phyloP scores from a whole-genome alignment of 1,284 basidiomycete species.

The Malassezia brasiliensis region DNA sequence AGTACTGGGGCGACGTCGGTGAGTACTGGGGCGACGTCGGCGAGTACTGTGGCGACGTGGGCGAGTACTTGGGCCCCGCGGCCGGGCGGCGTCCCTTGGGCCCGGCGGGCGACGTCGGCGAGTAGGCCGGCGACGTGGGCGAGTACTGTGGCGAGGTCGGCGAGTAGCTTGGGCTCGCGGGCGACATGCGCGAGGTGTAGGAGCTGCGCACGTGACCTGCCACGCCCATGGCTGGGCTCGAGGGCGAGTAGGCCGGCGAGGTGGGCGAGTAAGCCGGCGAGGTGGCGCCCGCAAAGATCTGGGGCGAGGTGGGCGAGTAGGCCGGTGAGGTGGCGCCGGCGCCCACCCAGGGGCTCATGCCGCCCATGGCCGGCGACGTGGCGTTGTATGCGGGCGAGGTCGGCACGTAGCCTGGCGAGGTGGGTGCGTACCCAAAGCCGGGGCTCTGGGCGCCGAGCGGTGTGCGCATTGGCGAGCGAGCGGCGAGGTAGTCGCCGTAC shows the following conservation, averaged over 20 bases:
- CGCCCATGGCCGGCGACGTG: conserved; percentile 51
- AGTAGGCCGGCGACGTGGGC: conserved; percentile 43
- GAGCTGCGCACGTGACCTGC: conserved; percentile 41
- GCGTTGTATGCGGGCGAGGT: conserved; percentile 38
- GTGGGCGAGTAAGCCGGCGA: conserved; percentile 52
- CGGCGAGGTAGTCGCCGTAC: conserved; percentile 59
- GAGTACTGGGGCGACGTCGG: conserved; percentile 44
- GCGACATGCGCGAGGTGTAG: conserved; percentile 51
- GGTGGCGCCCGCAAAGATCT: conserved; percentile 55
- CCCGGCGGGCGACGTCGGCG: conserved; percentile 35
- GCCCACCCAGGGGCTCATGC: conserved; percentile 50
- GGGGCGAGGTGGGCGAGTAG: conserved; percentile 55
- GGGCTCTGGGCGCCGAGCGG: conserved; percentile 41
- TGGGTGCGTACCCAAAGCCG: conserved; percentile 41
- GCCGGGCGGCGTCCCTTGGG: conserved; percentile 1
- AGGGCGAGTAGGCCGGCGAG: conserved; percentile 48
- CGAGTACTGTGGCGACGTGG: conserved; percentile 44
- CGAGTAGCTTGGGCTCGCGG: conserved; percentile 31
- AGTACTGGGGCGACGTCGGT: conserved; percentile 40
- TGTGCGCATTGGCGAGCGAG: conserved; percentile 61
- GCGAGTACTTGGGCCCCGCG: conserved; percentile 25
- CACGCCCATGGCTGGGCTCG: conserved; percentile 22
- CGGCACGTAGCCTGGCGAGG: conserved; percentile 38
- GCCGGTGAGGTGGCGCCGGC: conserved; percentile 52
- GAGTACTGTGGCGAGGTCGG: conserved; percentile 21